Percentiles rank a stretch among this genome's conserved stretches.
These are phyloP conservation scores for Nothophoma quercina DNA, from an alignment of 2,329 filamentous ascomycete species.

Conservation along the genomic window DNA sequence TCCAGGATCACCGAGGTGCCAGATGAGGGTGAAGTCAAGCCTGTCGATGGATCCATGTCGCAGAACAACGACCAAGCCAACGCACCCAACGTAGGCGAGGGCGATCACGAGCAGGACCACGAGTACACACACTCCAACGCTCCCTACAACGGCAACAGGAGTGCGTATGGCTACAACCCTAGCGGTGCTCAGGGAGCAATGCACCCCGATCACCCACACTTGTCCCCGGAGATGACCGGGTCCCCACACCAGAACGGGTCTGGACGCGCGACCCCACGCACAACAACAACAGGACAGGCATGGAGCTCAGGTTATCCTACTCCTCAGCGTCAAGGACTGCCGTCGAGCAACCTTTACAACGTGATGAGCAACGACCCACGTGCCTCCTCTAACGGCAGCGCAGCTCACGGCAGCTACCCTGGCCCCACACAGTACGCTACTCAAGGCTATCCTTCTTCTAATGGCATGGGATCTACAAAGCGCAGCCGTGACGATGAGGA, in stretches of 20 bases:
- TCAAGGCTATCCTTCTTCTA: conserved; percentile 65
- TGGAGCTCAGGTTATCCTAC: conserved; percentile 79
- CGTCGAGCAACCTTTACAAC: conserved; percentile 85
- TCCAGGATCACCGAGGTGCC: conserved; percentile 68
- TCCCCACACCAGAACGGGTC: conserved; percentile 85
- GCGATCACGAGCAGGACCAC: conserved; percentile 76
- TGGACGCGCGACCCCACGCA: conserved; percentile 85
- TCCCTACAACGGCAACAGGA: conserved; percentile 74
- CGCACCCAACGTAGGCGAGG: conserved; percentile 68
- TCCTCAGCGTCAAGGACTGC: conserved; percentile 72
- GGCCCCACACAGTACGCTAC: conserved; percentile 68
- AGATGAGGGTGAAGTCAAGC: conserved; percentile 70
- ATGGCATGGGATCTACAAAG: conserved; percentile 68
- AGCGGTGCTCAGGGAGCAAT: conserved; percentile 71
- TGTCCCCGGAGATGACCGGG: conserved; percentile 82
- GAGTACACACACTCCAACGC: conserved; percentile 86
- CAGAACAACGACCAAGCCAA: conserved; percentile 59
- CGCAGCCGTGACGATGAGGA: conserved; percentile 70
- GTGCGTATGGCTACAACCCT: conserved; percentile 77
- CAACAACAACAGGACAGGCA: conserved; percentile 72
- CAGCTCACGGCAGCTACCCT: conserved; percentile 74
- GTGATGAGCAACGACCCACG: conserved; percentile 86
- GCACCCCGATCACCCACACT: conserved; percentile 75
- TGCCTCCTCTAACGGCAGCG: conserved; percentile 68
- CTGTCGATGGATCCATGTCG: conserved; percentile 65